A percentile compares a stretch with the other conserved stretches of the same genome.
Evolutionary conservation across 495 filamentous ascomycete genomes (phyloP).

Genomic region (Aspergillus haitiensis): DNA sequence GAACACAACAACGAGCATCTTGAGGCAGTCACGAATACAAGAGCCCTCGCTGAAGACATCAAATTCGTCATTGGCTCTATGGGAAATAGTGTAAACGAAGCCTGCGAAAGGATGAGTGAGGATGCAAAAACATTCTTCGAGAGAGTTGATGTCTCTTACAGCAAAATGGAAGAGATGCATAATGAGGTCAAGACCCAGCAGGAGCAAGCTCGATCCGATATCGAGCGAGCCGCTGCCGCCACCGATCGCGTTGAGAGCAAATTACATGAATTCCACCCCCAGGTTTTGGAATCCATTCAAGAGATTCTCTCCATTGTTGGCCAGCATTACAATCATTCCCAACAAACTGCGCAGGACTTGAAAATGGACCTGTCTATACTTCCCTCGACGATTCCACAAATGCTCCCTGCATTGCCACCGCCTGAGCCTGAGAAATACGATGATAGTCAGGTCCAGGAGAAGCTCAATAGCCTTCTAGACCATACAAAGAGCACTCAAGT

Average conservation of each 20-base stretch:
- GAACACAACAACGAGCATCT: conserved; percentile 65
- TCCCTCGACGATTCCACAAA: conserved; percentile 49
- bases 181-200: conserved; percentile 71
- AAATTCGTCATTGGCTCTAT: conserved; percentile 80
- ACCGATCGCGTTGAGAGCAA: conserved; percentile 75
- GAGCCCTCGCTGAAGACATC: conserved; percentile 79
- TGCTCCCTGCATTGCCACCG: conserved; percentile 50
- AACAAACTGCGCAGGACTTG: conserved; percentile 52
- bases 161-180: conserved; percentile 75
- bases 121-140: conserved; percentile 82
- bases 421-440: conserved; percentile 60
- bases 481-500: conserved; percentile 56
- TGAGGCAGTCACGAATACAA: conserved; percentile 68
- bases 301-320: conserved; percentile 78
- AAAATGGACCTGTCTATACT: conserved; percentile 53
- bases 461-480: conserved; percentile 80
- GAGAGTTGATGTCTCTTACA: conserved; percentile 72
- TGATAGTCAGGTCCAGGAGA: conserved; percentile 71
- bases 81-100: conserved; percentile 77
- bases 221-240: conserved; percentile 65
- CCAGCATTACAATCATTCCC: conserved; percentile 73
- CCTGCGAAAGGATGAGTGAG: conserved; percentile 76
- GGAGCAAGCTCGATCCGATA: conserved; percentile 71
- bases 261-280: conserved; percentile 77
- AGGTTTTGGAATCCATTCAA: conserved; percentile 76